Evolutionary conservation across 2,329 filamentous ascomycete genomes (phyloP), one percentile per base, ranked within the genome.

Genomic region (Malbranchea zuffiana): DNA sequence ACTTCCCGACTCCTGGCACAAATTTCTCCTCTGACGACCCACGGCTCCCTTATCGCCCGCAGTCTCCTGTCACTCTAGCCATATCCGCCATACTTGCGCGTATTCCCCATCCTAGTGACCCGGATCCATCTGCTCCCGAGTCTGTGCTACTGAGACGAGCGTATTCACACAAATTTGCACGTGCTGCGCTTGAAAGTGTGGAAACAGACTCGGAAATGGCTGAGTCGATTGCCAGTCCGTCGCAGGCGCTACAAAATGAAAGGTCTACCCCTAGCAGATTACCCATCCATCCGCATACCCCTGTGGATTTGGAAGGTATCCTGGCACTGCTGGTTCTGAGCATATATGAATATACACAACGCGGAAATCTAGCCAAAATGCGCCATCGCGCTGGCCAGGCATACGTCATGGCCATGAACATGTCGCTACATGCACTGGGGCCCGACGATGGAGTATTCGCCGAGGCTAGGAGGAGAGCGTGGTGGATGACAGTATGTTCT

Each of bases 351-450:
- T 66, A 66, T 44, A 51, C 57, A 3, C 62, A 66, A 40, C 53
- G 63, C 17, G 63, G 63, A 3, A 66, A 66, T 39, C 47, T 66
- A 13, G 47, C 58, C 5, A 66, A 66, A 42, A 66, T 66, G 63
- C 57, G 61, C 21, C 61, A 61, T 42, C 59, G 63, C 35, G 60
- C 63, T 3, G 53, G 62, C 6, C 61, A 66, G 44, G 63, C 63
- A 5, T 53, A 65, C 43, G 52, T 60, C 3, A 52, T 61, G 41
- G 62, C 62, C 11, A 50, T 63, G 47, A 59, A 63, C n/a, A 59
- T 63, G 47, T 59, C 54, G 24, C 50, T 66, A 17, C 61, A 66
- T 50, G 45, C 53, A 2, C 47, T 56, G 15, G 45, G 50, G 3
- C 50, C 49, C 8, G 52, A 57, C 18, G 50, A 55, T 25, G 52